Evolutionary conservation across 345 rosid genomes (phyloP).

Genomic region (Erodium maritimum): DNA sequence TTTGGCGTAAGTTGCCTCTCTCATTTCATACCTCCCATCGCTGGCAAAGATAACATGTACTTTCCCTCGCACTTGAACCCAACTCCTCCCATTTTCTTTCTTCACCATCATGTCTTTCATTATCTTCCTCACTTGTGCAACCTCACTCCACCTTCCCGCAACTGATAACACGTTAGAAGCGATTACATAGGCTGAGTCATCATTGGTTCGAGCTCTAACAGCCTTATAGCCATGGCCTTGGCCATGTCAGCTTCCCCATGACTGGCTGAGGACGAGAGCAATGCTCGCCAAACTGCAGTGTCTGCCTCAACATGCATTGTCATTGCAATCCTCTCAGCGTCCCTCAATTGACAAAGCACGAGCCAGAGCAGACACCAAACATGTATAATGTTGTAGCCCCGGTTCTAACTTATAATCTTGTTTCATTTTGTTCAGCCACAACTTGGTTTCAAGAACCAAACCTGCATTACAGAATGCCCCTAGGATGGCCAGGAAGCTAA

Average conservation of each 20-base stretch:
- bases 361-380: slow-evolving; percentile 25
- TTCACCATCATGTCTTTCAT: slow-evolving; percentile 28
- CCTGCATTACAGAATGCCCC: slow-evolving; percentile 28
- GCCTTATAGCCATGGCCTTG: slow-evolving; percentile 11
- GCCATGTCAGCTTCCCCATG: slow-evolving; percentile 25
- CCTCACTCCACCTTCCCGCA: slow-evolving; percentile 28
- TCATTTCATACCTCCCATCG: slow-evolving; percentile 27
- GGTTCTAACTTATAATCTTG: slow-evolving; percentile 20
- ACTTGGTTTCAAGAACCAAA: slow-evolving; percentile 18
- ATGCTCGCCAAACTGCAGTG: slow-evolving; percentile 35
- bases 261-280: slow-evolving; percentile 23
- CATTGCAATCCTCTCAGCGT: slow-evolving; percentile 25
- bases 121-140: slow-evolving; percentile 21
- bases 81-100: slow-evolving; percentile 35
- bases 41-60: slow-evolving; percentile 41
- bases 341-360: slow-evolving; percentile 22
- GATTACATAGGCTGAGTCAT: slow-evolving; percentile 31
- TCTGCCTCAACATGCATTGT: slow-evolving; percentile 32
- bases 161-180: slow-evolving; percentile 21
- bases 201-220: slow-evolving; percentile 25
- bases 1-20: slow-evolving; percentile 22
- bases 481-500: slow-evolving; percentile 28
- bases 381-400: slow-evolving; percentile 32
- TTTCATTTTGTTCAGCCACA: slow-evolving; percentile 28
- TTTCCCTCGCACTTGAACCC: slow-evolving; percentile 35